Evolutionary conservation across 768 basidiomycete genomes (phyloP), one percentile per base, ranked within the genome.

Genomic region (Coprinellus micaceus): DNA sequence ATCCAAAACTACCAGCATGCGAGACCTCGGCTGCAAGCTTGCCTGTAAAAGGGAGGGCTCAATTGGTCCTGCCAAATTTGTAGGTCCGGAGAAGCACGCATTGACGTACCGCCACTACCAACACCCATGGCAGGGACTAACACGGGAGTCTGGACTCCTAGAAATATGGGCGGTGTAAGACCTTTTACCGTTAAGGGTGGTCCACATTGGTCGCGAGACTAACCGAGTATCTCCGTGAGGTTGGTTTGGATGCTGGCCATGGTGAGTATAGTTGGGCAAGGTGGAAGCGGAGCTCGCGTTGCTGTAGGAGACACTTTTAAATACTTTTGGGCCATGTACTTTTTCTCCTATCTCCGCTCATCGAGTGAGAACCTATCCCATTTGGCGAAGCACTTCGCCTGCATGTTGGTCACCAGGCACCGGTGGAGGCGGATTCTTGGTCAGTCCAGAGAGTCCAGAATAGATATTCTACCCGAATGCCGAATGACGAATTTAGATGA

Each of bases 1-100:
- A 91, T 1, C 88, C 91, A 54, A 91, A 85, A 15, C 86, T 91
- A 21, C 91, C 91, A 7, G 74, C 89, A 2, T 77, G 75, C 19
- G 82, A 77, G 29, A 88, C 85, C 53, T 82, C 75, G 4, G 84
- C 82, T 24, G 85, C 84, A 21, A 86, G 66, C 19, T 67, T 67
- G 46, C 80, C 79, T 81, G 51, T 13, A 33, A 46, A 45, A 30
- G 43, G 40, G n/a, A 17, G 33, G 33, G 33, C 6, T 33, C 33
- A 57, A 19, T 26, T 33, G 33, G 33, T 33, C 33, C 33, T 10
- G 12, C 43, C 19, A 33, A 28, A 36, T 30, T 10, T 45, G 25
- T n/a, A 29, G 17, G 33, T 36, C 21, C 13, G 39, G 4, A 64
- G 58, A 37, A 56, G 36, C 52, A 46, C 25, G 30, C 43, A 50